These are phyloP conservation scores for Aschersonia sp. DNA, from an alignment of 2,329 filamentous ascomycete species.

Conservation along the genomic window DNA sequence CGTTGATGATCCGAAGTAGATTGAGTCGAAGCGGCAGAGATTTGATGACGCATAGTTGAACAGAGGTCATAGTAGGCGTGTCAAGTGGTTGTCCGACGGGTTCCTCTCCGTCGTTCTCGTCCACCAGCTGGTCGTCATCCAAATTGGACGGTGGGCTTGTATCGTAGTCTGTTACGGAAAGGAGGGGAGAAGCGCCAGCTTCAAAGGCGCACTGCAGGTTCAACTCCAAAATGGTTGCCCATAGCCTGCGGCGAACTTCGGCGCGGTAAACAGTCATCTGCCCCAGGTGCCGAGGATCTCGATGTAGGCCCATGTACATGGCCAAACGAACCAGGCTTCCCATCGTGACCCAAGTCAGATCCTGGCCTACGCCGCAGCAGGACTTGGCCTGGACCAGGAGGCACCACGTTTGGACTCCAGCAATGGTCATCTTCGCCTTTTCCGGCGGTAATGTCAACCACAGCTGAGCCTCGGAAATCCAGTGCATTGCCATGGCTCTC, in stretches of 20 bases:
- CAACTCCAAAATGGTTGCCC: slow-evolving; percentile 41
- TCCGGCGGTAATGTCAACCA: slow-evolving; percentile 32
- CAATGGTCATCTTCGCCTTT: slow-evolving; percentile 33
- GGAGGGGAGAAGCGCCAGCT: slow-evolving; percentile 33
- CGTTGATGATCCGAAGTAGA: slow-evolving; percentile 30
- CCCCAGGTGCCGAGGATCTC: slow-evolving; percentile 35
- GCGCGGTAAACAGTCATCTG: slow-evolving; percentile 30
- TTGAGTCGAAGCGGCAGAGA: slow-evolving; percentile 28
- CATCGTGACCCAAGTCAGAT: slow-evolving; percentile 36
- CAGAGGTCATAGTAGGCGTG: slow-evolving; percentile 28
- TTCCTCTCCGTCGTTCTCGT: slow-evolving; percentile 15
- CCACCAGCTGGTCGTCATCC: slow-evolving; percentile 34
- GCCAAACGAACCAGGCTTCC: slow-evolving; percentile 37
- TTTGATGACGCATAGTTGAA: slow-evolving; percentile 29
- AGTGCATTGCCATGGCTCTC: slow-evolving; percentile 27
- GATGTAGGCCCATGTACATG: slow-evolving; percentile 43
- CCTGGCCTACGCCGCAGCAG: slow-evolving; percentile 29
- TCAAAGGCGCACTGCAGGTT: slow-evolving; percentile 36
- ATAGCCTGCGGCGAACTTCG: slow-evolving; percentile 41
- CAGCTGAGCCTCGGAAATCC: slow-evolving; percentile 37
- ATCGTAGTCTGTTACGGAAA: slow-evolving; percentile 33
- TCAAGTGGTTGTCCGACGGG: slow-evolving; percentile 4
- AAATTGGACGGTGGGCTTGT: slow-evolving; percentile 33
- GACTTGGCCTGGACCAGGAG: slow-evolving; percentile 35
- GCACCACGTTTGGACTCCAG: slow-evolving; percentile 35